Base-by-base conservation (phyloP, 768 basidiomycete species). In the Daedaleopsis nitida region DNA sequence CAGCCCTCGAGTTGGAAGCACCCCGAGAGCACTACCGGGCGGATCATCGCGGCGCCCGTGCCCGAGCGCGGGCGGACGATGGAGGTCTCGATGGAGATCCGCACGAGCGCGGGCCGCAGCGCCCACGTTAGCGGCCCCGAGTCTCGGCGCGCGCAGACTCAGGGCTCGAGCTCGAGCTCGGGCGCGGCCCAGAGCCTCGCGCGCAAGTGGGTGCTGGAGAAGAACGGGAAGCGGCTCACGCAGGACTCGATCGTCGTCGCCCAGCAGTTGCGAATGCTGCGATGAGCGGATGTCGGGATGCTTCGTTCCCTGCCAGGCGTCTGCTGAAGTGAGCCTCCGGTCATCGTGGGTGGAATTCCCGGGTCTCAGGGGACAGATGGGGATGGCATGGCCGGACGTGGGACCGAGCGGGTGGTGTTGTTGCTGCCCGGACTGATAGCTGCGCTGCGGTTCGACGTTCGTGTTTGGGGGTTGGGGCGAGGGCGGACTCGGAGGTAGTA, bases 161-260 rank as follows among this genome's bases (percentile, higher is more conserved):
- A 45, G 21, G 9, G 24, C 47, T 21, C 9, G 19, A 3, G 47
- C 10, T 24, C 21, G 21, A 8, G 23, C 6, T 13, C 19, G 47
- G 3, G 47, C 12, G 3, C 9, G 24, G 17, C 42, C n/a, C 19
- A 34, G 55, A 52, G 51, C 48, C 50, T 21, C 16, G 27, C 43
- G 50, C 54, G 59, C 48, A 64, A 64, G 52, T 60, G 58, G 63
- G 59, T 60, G 57, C 45, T 64, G 27, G 63, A 64, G 63, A 60
- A 54, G 63, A 64, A 60, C 10, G 63, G 63, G 51, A 64, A 60
- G 52, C 63, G 63, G 27, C n/a, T 60, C 37, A 64, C 63, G 35
- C 63, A 64, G 58, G 63, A 64, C 51, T 35, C 59, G 45, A 57
- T 55, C 24, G 52, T 53, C 19, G 59, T 64, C 45, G 55, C 51